A percentile compares a stretch with the other conserved stretches of the same genome.
These are phyloP conservation scores for Tetrapyrgos nigripes DNA, from an alignment of 1,284 basidiomycete species.

Conservation along the genomic window DNA sequence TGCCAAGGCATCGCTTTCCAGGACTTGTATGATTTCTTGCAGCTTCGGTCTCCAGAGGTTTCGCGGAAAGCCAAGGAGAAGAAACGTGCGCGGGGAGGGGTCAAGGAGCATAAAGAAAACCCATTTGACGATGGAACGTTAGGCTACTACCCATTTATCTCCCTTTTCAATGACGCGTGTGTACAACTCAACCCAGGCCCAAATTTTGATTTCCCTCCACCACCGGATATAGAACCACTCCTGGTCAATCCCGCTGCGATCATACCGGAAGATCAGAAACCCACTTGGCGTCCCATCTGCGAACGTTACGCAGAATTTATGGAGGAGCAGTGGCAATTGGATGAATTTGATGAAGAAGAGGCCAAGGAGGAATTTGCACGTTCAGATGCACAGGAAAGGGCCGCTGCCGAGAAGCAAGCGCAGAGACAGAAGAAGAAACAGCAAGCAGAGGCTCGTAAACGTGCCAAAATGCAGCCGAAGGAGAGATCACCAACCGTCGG, in stretches of 20 bases:
- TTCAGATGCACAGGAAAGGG: constrained; percentile 46
- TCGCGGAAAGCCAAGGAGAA: constrained; percentile 62
- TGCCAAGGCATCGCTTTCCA: constrained; percentile 87
- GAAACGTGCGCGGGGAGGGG: constrained; percentile 66
- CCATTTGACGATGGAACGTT: constrained; percentile 93
- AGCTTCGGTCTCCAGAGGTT: constrained; percentile 70
- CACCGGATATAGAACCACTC: constrained; percentile 70
- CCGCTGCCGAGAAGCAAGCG: constrained; percentile 54
- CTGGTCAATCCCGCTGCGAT: constrained; percentile 41
- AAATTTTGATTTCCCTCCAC: constrained; percentile 82
- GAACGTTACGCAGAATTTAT: constrained; percentile 84
- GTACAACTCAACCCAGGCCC: constrained; percentile 90
- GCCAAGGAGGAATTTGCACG: constrained; percentile 50
- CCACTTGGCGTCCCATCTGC: constrained; percentile 76
- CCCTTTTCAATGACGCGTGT: constrained; percentile 90
- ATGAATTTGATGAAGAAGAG: constrained; percentile 71
- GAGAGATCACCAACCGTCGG: constrained; percentile 30
- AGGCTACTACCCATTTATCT: constrained; percentile 96
- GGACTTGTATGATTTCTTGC: constrained; percentile 91
- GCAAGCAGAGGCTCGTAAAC: constrained; percentile 58
- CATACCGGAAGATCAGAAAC: constrained; percentile 39
- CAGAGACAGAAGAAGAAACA: constrained; percentile 57
- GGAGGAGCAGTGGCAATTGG: constrained; percentile 77
- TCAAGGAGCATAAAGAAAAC: constrained; percentile 81
- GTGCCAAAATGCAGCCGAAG: constrained; percentile 49